Evolutionary conservation across 2,329 filamentous ascomycete species (phyloP).

Genomic region (Fusarium nanum): DNA sequence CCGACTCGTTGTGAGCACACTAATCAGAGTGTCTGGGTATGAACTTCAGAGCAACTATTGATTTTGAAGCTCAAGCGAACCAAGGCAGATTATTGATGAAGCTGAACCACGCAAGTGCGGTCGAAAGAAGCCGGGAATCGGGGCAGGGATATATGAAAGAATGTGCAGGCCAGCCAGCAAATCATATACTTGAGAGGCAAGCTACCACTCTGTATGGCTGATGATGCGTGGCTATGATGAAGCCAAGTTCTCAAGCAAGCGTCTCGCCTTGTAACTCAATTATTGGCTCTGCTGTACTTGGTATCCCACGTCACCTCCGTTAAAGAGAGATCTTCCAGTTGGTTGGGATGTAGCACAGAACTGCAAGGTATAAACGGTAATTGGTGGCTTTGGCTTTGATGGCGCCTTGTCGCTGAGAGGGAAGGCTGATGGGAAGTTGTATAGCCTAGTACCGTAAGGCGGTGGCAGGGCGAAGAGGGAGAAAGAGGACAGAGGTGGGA

Average conservation of each 20-base stretch:
- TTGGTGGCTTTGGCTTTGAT: slow-evolving; percentile 22
- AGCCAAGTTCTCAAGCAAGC: slow-evolving; percentile 38
- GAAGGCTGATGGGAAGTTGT: slow-evolving; percentile 24
- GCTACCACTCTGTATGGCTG: slow-evolving; percentile 43
- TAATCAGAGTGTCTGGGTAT: slow-evolving; percentile 15
- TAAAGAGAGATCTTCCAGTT: slow-evolving; percentile 22
- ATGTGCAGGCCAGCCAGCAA: slow-evolving; percentile 41
- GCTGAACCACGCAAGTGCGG: slow-evolving; percentile 34
- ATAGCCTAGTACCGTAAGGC: slow-evolving; percentile 32
- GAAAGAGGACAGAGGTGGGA: slow-evolving; percentile 33
- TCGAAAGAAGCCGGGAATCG: slow-evolving; percentile 25
- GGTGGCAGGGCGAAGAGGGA: slow-evolving; percentile 28
- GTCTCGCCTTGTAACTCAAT: slow-evolving; percentile 39
- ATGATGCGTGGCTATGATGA: slow-evolving; percentile 37
- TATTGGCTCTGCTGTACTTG: slow-evolving; percentile 39
- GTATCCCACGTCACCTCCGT: slow-evolving; percentile 28
- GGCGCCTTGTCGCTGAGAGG: slow-evolving; percentile 21
- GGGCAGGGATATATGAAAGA: slow-evolving; percentile 39
- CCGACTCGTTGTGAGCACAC: slow-evolving; percentile 34
- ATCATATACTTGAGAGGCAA: slow-evolving; percentile 40
- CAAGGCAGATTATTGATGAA: slow-evolving; percentile 34
- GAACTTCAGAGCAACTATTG: slow-evolving; percentile 1
- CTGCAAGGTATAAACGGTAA: slow-evolving; percentile 14
- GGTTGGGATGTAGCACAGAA: slow-evolving; percentile 23
- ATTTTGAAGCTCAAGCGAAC: slow-evolving; percentile 25